Evolutionary conservation across 2,329 filamentous ascomycete species (phyloP).

Genomic region (Talaromyces sp.): DNA sequence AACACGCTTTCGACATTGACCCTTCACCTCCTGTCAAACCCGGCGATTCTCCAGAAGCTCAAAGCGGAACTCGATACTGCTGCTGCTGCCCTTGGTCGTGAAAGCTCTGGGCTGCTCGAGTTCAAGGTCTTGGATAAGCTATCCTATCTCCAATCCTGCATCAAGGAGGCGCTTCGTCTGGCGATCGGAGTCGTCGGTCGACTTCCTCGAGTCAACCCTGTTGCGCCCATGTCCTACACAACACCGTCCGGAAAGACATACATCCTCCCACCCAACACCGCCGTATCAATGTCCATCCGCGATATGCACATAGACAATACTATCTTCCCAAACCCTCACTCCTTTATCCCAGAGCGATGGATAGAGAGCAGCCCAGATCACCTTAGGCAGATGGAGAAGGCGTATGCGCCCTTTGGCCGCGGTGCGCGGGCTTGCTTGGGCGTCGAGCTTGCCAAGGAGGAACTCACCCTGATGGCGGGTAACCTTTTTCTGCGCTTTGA

Average conservation of each 20-base stretch:
- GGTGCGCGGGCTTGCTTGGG: conserved; percentile 11
- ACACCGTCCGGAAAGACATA: conserved; percentile 8
- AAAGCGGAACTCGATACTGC: conserved; percentile 19
- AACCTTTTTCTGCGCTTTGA: conserved; percentile 10
- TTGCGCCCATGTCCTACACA: conserved; percentile 10
- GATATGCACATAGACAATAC: conserved; percentile 21
- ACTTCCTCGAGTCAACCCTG: conserved; percentile 20
- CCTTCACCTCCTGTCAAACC: conserved; percentile 14
- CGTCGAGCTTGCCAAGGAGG: conserved; percentile 12
- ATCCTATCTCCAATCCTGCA: conserved; percentile 25
- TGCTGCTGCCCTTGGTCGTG: conserved; percentile 12
- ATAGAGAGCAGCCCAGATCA: conserved; percentile 11
- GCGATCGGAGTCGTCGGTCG: conserved; percentile 22
- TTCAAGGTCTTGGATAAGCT: conserved; percentile 24
- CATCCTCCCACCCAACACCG: conserved; percentile 8
- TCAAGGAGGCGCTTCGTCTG: conserved; percentile 27
- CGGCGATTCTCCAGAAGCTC: conserved; percentile 14
- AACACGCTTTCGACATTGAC: conserved; percentile 16
- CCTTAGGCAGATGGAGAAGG: conserved; percentile 11
- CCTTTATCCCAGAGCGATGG: conserved; percentile 28
- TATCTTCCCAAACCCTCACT: conserved; percentile 22
- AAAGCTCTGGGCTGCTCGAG: neutral
- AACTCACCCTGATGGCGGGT: conserved; percentile 10
- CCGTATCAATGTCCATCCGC: conserved; percentile 19
- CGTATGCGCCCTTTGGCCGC: conserved; percentile 8